Evolutionary conservation across 768 basidiomycete genomes (phyloP).

Genomic region (Kwoniella sp.): DNA sequence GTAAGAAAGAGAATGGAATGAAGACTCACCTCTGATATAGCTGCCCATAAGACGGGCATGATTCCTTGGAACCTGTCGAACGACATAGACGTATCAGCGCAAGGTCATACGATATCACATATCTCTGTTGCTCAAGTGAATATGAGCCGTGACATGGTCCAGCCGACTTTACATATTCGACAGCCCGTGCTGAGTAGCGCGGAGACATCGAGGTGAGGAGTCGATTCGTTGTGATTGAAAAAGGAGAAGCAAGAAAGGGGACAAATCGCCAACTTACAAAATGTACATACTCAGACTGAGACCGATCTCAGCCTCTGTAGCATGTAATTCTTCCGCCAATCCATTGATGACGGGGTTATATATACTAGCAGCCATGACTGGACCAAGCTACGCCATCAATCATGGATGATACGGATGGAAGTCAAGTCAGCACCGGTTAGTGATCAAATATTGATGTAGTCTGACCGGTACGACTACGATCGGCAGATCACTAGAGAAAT

Average conservation of each 20-base stretch:
- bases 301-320: slow-evolving; percentile 51
- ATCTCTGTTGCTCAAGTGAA: no score
- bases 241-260: no score
- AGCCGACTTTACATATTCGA: no score
- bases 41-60: slow-evolving; percentile 49
- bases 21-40: slow-evolving; percentile 41
- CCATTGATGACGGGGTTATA: slow-evolving; percentile 57
- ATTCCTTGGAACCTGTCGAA: slow-evolving; percentile 37
- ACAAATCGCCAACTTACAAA: slow-evolving; percentile 36
- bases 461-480: no score
- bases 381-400: slow-evolving; percentile 52
- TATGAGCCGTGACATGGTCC: no score
- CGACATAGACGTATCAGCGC: neutral
- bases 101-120: no score
- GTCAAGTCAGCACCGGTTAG: neutral
- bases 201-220: no score
- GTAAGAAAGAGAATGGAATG: neutral
- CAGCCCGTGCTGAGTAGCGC: no score
- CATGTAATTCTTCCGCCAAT: slow-evolving; percentile 47
- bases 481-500: no score
- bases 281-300: slow-evolving; percentile 55
- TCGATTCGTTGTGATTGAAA: no score
- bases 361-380: slow-evolving; percentile 53
- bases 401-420: neutral
- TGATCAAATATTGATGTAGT: no score